Evolutionary conservation across 2,329 filamentous ascomycete genomes (phyloP).

Genomic region (Cytospora piceicola): DNA sequence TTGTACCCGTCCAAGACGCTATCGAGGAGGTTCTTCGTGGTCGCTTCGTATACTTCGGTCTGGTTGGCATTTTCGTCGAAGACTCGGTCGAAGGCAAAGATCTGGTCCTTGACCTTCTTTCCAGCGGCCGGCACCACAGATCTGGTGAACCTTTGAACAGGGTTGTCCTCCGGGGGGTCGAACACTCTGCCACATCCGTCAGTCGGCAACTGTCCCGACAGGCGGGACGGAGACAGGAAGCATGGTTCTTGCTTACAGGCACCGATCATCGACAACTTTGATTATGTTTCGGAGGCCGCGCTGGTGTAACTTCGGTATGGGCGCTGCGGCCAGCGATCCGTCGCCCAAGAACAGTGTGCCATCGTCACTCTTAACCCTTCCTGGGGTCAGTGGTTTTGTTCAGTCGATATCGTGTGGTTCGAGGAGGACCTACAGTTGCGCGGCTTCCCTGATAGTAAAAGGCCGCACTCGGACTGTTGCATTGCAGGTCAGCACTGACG

Average conservation of each 20-base stretch:
- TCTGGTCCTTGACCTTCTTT: conserved; percentile 95
- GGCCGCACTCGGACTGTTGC: conserved; percentile 67
- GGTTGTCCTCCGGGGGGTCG: conserved; percentile 93
- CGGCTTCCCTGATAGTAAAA: conserved; percentile 88
- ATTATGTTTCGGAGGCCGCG: conserved; percentile 90
- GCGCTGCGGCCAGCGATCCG: conserved; percentile 86
- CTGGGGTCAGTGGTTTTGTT: conserved; percentile 15
- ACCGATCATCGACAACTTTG: conserved; percentile 95
- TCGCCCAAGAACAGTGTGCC: conserved; percentile 93
- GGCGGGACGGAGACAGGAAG: neutral
- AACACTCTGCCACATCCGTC: conserved; percentile 70
- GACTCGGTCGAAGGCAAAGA: conserved; percentile 93
- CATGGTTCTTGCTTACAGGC: conserved; percentile 68
- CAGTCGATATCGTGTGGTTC: neutral
- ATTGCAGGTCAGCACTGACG: conserved; percentile 36
- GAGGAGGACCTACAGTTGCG: conserved; percentile 69
- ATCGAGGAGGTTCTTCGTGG: conserved; percentile 86
- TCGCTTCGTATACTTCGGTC: conserved; percentile 92
- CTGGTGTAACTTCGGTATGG: conserved; percentile 80
- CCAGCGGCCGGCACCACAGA: conserved; percentile 77
- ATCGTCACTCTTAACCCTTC: conserved; percentile 73
- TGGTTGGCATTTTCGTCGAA: conserved; percentile 96
- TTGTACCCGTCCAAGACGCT: conserved; percentile 98
- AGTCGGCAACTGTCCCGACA: conserved; percentile 30
- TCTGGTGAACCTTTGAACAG: conserved; percentile 83